Base-by-base conservation (phyloP, 2,329 filamentous ascomycete genomes). In the Colletotrichum sp. region DNA sequence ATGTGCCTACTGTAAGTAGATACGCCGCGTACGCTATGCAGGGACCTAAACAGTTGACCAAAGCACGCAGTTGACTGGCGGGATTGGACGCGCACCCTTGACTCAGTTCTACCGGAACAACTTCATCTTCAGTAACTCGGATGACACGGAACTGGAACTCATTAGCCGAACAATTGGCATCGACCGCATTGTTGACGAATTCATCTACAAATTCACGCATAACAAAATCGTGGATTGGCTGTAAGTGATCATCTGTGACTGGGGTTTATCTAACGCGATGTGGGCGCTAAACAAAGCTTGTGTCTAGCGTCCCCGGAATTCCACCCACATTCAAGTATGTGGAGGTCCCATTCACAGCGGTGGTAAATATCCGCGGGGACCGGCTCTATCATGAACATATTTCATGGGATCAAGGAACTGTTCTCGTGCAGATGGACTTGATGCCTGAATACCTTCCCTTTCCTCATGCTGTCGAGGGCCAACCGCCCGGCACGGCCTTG, bases 131-230 rank as follows among this genome's bases (percentile, higher is more conserved):
- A 91, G 87, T 74, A 96, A 96, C 77, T 91, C 94, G 0, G 87
- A 87, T 0, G 93, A 95, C 78, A 92, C 93, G 0, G 85, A 86
- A 5, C 85, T 96, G 3, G 92, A 95, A 79, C 89, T 95, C 1
- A 88, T 95, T 36, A 94, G 92, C 76, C 90, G 94, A 1, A 95
- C 93, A 0, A 85, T 95, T 0, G 94, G 94, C 0, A 88, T 93
- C 1, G 94, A 96, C 79, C 89, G 94, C 0, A 88, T 96, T 0
- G 89, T 95, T 2, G 93, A 95, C 78, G 93, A 94, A 80, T 94
- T 94, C 77, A 87, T 94, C n/a, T 91, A 91, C 80, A 89, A 86
- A 25, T 90, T 93, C 68, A 94, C 92, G 0, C 93, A 95, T 78
- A 87, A 90, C 72, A 87, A 12, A 22, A 22, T 52, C 44, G 44